A percentile compares a stretch with the other conserved stretches of the same genome.
Conservation (phyloP, 1,284 basidiomycete species). For the Pyrrhoderma lamaoense region DNA sequence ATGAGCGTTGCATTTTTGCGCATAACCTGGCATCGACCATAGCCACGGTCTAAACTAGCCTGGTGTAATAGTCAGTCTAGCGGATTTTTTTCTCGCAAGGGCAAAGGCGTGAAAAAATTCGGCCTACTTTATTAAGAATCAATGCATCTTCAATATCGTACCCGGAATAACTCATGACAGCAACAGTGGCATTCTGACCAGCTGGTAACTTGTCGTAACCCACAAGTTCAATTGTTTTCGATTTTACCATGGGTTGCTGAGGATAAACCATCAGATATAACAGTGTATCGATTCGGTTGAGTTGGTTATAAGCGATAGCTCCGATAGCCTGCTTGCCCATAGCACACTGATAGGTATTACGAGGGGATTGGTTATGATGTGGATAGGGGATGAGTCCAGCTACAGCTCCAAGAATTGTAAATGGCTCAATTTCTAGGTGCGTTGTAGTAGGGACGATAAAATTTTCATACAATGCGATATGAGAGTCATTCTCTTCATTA, state of each 20-base stretch:
- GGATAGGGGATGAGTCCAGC: conserved; percentile 99
- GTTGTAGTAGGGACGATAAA: conserved; percentile 82
- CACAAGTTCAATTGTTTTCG: conserved; percentile 94
- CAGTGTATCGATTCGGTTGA: conserved; percentile 97
- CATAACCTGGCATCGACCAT: conserved; percentile 95
- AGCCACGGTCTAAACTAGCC: conserved; percentile 94
- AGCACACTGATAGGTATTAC: conserved; percentile 99
- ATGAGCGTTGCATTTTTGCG: conserved; percentile 94
- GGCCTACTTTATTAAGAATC: conserved; percentile 82
- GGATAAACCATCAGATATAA: conserved; percentile 98
- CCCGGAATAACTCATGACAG: conserved; percentile 98
- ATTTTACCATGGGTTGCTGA: conserved; percentile 99
- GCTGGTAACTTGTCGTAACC: conserved; percentile 97
- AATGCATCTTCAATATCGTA: conserved; percentile 99
- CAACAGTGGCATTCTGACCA: conserved; percentile 97
- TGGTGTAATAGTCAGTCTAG: conserved; percentile 28
- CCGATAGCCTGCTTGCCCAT: conserved; percentile 99
- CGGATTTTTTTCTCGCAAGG: too few species aligned
- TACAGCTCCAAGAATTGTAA: conserved; percentile 95
- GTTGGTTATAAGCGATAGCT: conserved; percentile 98
- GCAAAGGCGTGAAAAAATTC: conserved; percentile 2
- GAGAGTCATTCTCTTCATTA: conserved; percentile 98
- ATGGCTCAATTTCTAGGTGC: conserved; percentile 98
- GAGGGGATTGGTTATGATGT: conserved; percentile 98
- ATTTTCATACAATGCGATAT: conserved; percentile 91